Base-by-base conservation (phyloP, 1,284 basidiomycete genomes). In the Blastosporella zonata region DNA sequence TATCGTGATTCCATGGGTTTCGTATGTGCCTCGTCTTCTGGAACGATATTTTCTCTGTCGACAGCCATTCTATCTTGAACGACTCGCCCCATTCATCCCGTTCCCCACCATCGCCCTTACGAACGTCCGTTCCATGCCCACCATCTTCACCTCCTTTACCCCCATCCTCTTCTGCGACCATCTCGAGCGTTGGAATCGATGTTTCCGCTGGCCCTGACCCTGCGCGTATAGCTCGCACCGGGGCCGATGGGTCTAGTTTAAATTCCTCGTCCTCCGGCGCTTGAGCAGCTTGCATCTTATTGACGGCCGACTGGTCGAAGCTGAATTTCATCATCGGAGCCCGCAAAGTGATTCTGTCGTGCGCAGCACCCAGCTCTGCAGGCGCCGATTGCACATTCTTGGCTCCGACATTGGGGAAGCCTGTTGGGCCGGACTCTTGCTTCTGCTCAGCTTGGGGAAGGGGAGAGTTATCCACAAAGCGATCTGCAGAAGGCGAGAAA, bases 1-100 rank as follows among this genome's bases (percentile, higher is more conserved):
- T 75, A 54, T 90, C 90, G 60, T 92, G 84, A 56, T 96, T 95
- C 94, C 93, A 97, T 0, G 90, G 89, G 61, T 97, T 97, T 33
- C 92, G 82, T 45, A 96, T 67, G 61, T 92, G 87, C 36, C 85
- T 78, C 22, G 89, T 89, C 42, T 79, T 79, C 56, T 75, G 72
- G 67, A 97, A 96, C 1, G 90, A 83, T n/a, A 97, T 65, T 3
- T 79, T 77, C 6, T 80, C 72, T 0, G 83, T 87, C 55, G 80
- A 80, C 44, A 95, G 62, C 95, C 95, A 98, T 59, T 94, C 79
- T 21, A 98, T 72, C 50, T 78, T 77, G 75, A 98, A 97, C 1
- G 87, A 75, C 46, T 79, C 78, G 10, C 87, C 90, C 87, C 84
- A 89, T 1, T 65, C 61, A 17, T 67, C 73, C 20, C 69, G 70